Base-by-base conservation (phyloP, 1,284 basidiomycete genomes). In the Athelia sp. region DNA sequence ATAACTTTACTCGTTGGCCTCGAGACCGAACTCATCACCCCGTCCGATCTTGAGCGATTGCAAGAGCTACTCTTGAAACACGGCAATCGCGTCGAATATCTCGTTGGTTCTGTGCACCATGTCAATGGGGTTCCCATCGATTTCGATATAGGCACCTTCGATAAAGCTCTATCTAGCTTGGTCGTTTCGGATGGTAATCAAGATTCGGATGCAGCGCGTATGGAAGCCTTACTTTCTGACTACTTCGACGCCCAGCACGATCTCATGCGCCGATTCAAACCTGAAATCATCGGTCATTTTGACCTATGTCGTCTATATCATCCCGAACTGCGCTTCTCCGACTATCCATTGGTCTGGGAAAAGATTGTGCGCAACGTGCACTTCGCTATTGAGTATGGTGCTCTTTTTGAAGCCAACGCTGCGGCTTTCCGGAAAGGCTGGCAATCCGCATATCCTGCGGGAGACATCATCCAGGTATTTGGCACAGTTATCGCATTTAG, bases 71-170 rank as follows among this genome's bases (percentile, higher is more conserved):
- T 85, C 17, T 56, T 69, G 45, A 61, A 60, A 46, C 63, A 79
- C 51, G 64, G 64, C 13, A 62, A 62, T 45, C 72, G 73, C 46
- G 82, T 99, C 52, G 89, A 98, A 62, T 98, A 94, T 67, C 66
- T 98, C 58, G 92, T 99, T 47, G 96, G 97, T 4, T 93, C 89
- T 43, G 75, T 99, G 6, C 97, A 99, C 65, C 97, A 98, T 61
- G 92, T 93, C 60, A 79, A 86, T 58, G 76, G 74, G 13, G 81
- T 93, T 18, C 93, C 95, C 2, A 98, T 99, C 68, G 96, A 99
- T 70, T 97, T 99, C 61, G 93, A 98, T 70, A 56, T 69, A 42
- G 56, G 69, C 6, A 92, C 86, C 1, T 96, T 83, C 71, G 69
- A 81, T 48, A 70, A 65, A 36, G 81, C 86, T 2, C 61, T 93